A percentile compares a stretch with the other conserved stretches of the same genome.
These are phyloP conservation scores for Podospora anserina DNA, from an alignment of 495 filamentous ascomycete species.

Conservation along the genomic window DNA sequence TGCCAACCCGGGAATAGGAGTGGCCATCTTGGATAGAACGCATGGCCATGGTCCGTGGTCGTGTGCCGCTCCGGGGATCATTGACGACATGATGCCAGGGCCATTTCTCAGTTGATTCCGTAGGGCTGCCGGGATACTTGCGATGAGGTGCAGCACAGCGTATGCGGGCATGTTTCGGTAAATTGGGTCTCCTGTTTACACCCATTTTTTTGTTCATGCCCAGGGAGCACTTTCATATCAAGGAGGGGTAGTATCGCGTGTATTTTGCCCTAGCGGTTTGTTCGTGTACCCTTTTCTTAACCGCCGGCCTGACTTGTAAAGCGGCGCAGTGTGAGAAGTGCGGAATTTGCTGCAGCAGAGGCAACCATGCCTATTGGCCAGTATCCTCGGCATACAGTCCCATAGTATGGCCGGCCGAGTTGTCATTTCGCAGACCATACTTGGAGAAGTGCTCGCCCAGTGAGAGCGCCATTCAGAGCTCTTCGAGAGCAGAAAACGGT, in stretches of 20 bases:
- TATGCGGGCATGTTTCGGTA: neutral
- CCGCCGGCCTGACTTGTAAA: neutral
- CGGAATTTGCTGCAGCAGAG: slow-evolving; percentile 14
- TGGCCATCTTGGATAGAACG: slow-evolving; percentile 11
- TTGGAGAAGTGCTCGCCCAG: neutral
- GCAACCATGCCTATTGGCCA: neutral
- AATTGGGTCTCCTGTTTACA: neutral
- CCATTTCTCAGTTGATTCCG: neutral
- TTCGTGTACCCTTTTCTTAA: neutral
- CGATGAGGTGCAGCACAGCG: slow-evolving; percentile 1
- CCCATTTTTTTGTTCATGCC: neutral
- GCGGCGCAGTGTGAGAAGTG: slow-evolving; percentile 3
- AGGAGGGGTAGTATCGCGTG: neutral
- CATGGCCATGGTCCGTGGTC: slow-evolving; percentile 16
- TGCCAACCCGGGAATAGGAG: neutral
- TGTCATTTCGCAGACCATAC: neutral
- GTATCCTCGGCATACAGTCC: neutral
- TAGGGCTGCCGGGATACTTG: slow-evolving; percentile 3
- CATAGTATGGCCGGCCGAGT: neutral
- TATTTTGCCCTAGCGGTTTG: neutral
- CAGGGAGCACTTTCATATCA: neutral
- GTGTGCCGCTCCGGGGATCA: slow-evolving; percentile 15
- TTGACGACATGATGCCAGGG: neutral
- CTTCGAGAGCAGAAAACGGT: neutral
- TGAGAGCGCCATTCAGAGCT: neutral